A percentile compares a stretch with the other conserved stretches of the same genome.
Conservation (phyloP, 768 basidiomycete species). For the Podaxis sp. region DNA sequence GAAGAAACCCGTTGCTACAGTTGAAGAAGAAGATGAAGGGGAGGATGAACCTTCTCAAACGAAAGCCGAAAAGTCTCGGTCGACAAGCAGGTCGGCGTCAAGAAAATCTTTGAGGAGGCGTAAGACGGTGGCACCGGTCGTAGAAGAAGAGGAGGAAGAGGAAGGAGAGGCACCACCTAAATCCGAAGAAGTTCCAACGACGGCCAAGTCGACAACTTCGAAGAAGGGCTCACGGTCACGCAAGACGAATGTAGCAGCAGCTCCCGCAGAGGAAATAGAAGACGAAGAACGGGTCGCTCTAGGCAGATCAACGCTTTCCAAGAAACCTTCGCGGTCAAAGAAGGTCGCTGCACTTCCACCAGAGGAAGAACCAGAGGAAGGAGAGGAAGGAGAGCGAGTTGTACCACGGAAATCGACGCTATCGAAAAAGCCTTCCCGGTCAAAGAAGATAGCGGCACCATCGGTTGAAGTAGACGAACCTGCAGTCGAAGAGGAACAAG, state of each 20-base stretch:
- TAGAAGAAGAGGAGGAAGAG: not conserved
- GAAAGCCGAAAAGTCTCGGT: not conserved
- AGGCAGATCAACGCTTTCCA: not conserved
- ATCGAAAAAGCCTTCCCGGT: slow-evolving; percentile 24
- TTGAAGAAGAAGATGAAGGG: not conserved
- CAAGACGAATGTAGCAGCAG: not conserved
- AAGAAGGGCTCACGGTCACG: not conserved
- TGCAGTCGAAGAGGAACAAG: slow-evolving; percentile 17
- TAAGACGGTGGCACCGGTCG: not conserved
- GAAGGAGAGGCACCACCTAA: not conserved
- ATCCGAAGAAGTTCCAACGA: not conserved
- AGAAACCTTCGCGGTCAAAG: not conserved
- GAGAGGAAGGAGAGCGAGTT: not conserved
- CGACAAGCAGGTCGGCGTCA: not conserved
- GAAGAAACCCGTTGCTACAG: not conserved
- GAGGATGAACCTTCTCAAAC: not conserved
- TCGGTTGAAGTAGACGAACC: slow-evolving; percentile 26
- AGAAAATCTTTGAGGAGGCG: not conserved
- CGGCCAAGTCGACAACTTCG: not conserved
- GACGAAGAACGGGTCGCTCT: not conserved
- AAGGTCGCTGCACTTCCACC: slow-evolving; percentile 24
- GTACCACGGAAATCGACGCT: not conserved
- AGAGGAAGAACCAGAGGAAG: slow-evolving; percentile 7
- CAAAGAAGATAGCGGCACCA: not conserved
- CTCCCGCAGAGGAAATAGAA: slow-evolving; percentile 15